Percentiles rank a stretch among this genome's conserved stretches.
Conservation (phyloP, 768 basidiomycete genomes). For the Suillus paluster region DNA sequence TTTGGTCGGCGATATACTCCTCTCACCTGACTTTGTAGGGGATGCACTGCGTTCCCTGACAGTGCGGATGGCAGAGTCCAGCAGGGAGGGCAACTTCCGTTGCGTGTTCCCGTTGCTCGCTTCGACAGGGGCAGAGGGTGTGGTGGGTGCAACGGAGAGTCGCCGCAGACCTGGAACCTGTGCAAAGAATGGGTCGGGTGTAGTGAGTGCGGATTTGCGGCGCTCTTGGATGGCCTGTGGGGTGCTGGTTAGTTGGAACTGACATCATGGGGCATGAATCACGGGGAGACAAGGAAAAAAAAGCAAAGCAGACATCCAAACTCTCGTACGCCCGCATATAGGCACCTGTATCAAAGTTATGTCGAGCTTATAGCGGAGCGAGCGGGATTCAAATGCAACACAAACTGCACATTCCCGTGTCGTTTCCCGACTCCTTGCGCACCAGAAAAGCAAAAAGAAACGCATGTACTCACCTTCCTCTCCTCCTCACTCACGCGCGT, state of each 20-base stretch:
- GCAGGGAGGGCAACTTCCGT: conserved; percentile 8
- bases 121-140: conserved; percentile 1
- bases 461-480: conserved; percentile 13
- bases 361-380: not conserved
- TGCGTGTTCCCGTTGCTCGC: not conserved
- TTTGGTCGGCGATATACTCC: not conserved
- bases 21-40: not conserved
- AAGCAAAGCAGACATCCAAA: not conserved
- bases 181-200: conserved; percentile 54
- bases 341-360: not conserved
- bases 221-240: conserved; percentile 65
- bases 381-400: not conserved
- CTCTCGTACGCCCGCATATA: not conserved
- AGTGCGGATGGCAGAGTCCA: conserved; percentile 6
- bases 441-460: not conserved
- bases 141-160: conserved; percentile 25
- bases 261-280: no score
- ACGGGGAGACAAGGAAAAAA: no score
- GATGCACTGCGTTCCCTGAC: not conserved
- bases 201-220: conserved; percentile 57
- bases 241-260: not conserved
- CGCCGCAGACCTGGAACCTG: conserved; percentile 54
- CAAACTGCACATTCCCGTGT: not conserved
- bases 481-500: conserved; percentile 19
- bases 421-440: not conserved